Percentiles rank a stretch among this genome's conserved stretches.
phyloP scores from a whole-genome alignment of 345 rosid species.

The thale cress (Arabidopsis thaliana) region DNA sequence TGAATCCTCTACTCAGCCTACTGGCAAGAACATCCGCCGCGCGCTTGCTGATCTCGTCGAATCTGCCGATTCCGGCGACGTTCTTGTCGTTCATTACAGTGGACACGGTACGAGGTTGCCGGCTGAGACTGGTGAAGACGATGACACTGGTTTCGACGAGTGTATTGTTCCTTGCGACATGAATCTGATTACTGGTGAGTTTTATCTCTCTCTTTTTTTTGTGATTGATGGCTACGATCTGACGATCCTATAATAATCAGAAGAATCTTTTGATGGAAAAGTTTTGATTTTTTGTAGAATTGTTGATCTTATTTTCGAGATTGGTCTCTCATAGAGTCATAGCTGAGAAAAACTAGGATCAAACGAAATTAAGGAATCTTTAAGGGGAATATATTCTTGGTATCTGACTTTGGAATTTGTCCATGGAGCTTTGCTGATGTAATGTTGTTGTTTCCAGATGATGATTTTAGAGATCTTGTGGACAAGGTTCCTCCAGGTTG shows the following conservation, averaged over 20 bases:
- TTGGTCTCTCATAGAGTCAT: no score
- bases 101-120: conserved; percentile 99
- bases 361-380: no score
- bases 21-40: conserved; percentile 79
- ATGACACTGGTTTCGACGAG: conserved; percentile 93
- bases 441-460: conserved; percentile 54
- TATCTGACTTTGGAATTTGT: not conserved
- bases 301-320: not conserved
- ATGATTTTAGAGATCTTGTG: conserved; percentile 92
- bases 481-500: conserved; percentile 73
- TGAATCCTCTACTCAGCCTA: conserved; percentile 62
- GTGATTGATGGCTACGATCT: not conserved
- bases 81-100: conserved; percentile 87
- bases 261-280: conserved; percentile 5
- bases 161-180: conserved; percentile 95
- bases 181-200: conserved; percentile 90
- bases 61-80: conserved; percentile 65
- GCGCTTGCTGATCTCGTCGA: conserved; percentile 64
- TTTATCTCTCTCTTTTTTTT: no score
- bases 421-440: not conserved
- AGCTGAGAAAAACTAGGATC: no score
- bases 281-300: not conserved
- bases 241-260: not conserved
- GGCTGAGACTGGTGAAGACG: conserved; percentile 96
- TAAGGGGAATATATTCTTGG: not conserved